phyloP scores from a whole-genome alignment of 2,329 filamentous ascomycete genomes.

The Neofusicoccum ribis region DNA sequence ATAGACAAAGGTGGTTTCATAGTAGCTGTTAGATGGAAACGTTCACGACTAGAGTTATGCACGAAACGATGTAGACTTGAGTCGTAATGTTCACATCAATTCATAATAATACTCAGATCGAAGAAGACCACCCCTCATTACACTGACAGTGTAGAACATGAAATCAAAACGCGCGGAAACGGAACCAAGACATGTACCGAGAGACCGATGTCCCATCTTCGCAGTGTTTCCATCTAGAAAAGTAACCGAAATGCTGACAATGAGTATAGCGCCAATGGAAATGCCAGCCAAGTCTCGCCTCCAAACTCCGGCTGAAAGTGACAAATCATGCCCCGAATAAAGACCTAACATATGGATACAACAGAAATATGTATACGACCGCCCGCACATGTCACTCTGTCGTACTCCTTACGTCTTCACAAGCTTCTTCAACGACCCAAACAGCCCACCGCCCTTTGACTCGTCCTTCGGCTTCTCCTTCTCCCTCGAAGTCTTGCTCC shows the following conservation, averaged over 20 bases:
- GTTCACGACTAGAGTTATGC: background rate
- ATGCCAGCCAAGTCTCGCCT: background rate
- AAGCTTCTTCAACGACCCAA: slow-evolving; percentile 1
- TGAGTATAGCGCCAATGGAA: background rate
- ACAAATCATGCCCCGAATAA: background rate
- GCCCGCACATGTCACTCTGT: background rate
- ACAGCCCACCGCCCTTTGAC: background rate
- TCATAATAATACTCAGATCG: background rate
- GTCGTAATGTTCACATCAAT: background rate
- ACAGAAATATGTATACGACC: background rate
- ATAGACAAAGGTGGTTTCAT: no score
- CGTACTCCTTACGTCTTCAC: background rate
- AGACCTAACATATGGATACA: background rate
- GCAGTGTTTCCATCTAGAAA: background rate
- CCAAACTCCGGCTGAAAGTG: background rate
- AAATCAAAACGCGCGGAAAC: background rate
- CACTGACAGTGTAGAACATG: no score
- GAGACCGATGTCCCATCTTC: background rate
- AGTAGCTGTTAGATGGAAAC: no score
- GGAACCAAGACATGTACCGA: background rate
- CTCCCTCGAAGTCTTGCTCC: background rate
- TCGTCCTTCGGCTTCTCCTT: slow-evolving; percentile 6
- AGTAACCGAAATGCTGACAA: background rate
- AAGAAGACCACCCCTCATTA: background rate
- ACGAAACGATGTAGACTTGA: background rate